Conservation (phyloP, 495 filamentous ascomycete genomes). For the Elaphomyces granulatus region DNA sequence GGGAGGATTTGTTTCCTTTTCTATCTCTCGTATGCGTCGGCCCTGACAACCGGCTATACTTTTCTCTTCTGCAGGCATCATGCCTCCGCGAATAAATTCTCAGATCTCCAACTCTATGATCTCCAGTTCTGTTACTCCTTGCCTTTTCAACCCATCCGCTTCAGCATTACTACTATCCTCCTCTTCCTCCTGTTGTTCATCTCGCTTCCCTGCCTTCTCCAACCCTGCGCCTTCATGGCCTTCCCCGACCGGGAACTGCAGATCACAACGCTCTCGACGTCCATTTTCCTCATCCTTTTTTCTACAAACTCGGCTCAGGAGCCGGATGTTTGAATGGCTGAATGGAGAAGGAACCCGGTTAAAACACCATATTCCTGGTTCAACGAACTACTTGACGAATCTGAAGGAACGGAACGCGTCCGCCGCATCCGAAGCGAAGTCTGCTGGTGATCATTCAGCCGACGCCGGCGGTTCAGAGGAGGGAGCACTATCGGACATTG, state of each 20-base stretch:
- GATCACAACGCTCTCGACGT: constrained; percentile 12
- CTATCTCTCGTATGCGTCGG: too few relatives aligned
- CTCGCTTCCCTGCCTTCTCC: constrained; percentile 5
- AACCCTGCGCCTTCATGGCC: background rate
- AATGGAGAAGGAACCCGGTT: constrained; percentile 40
- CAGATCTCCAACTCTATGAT: too few relatives aligned
- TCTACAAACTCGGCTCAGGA: constrained; percentile 35
- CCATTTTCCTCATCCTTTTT: constrained; percentile 35
- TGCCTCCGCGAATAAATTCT: too few relatives aligned
- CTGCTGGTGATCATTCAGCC: constrained; percentile 6
- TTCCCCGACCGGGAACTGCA: constrained; percentile 2
- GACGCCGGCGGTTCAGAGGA: constrained; percentile 6
- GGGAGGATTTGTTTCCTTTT: too few relatives aligned
- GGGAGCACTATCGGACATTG: constrained; percentile 6
- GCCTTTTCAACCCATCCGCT: too few relatives aligned
- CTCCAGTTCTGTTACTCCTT: too few relatives aligned
- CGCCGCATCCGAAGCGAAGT: constrained; percentile 9
- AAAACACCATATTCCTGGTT: constrained; percentile 39
- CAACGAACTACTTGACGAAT: constrained; percentile 51
- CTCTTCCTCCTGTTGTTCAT: constrained; percentile 4
- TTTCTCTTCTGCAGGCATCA: too few relatives aligned
- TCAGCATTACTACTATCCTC: too few relatives aligned
- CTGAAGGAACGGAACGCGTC: constrained; percentile 26
- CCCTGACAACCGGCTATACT: too few relatives aligned
- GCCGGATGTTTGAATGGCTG: constrained; percentile 54